Percentiles rank a stretch among this genome's conserved stretches.
Conservation (phyloP, 805 yeast genomes). For the Pichia exigua region DNA sequence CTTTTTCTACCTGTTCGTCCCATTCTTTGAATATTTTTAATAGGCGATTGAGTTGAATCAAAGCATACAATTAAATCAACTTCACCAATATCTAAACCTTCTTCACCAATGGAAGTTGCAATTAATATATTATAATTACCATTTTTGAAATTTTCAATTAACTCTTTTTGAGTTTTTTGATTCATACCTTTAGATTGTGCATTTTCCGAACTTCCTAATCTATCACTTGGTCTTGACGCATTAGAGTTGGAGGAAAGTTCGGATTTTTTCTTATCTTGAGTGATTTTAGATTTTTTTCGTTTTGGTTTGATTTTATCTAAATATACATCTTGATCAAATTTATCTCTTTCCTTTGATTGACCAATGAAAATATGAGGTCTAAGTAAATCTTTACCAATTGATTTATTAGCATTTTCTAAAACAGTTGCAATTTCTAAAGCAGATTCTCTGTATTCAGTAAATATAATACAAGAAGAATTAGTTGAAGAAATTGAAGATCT, state of each 20-base stretch:
- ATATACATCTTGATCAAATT: constrained; percentile 51
- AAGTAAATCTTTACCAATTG: constrained; percentile 27
- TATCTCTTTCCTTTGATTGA: constrained; percentile 70
- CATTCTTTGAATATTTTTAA: constrained; percentile 90
- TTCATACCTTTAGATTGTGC: constrained; percentile 84
- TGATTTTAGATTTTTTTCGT: constrained; percentile 20
- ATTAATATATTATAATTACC: constrained; percentile 77
- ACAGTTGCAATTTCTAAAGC: constrained; percentile 78
- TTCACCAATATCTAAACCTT: constrained; percentile 97
- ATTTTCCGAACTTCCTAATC: constrained; percentile 59
- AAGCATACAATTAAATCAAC: constrained; percentile 90
- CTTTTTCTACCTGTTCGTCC: constrained; percentile 97
- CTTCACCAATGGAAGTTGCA: constrained; percentile 97
- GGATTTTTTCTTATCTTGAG: constrained; percentile 18
- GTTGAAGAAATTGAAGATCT: constrained; percentile 25
- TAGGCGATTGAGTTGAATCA: constrained; percentile 90
- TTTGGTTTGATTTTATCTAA: constrained; percentile 13
- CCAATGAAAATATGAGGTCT: constrained; percentile 89
- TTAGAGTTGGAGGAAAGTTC: too few species aligned
- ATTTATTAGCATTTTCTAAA: constrained; percentile 36
- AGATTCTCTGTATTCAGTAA: constrained; percentile 83
- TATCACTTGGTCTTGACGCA: constrained; percentile 26
- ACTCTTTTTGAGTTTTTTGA: constrained; percentile 78
- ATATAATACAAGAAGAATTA: constrained; percentile 68
- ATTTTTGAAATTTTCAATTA: constrained; percentile 61